Base-by-base conservation (phyloP, 2,329 filamentous ascomycete species). In the Lasiodiplodia gonubiensis region DNA sequence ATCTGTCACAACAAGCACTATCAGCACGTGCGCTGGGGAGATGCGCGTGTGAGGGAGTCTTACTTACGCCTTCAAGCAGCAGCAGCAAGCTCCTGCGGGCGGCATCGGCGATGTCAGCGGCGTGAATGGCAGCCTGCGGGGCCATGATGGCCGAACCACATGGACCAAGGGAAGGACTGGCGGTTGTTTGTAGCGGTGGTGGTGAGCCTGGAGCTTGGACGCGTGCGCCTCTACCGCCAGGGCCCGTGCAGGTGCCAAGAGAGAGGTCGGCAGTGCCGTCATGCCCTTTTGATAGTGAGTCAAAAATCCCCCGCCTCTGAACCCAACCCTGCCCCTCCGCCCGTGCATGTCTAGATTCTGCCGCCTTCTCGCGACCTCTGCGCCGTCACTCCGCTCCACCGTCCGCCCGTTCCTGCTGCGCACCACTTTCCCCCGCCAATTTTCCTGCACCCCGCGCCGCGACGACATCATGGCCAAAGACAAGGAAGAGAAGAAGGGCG, bases 21-120 rank as follows among this genome's bases (percentile, higher is more conserved):
- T 64, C 52, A 65, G 39, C 42, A 42, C 35, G 59, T 48, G 42
- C 11, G 39, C 4, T 10, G 23, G 5, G 7, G 21, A n/a, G 27
- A 46, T 48, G 64, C 46, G 33, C 33, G 25, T 11, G 46, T 39
- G 64, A 25, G 68, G 71, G 71, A 74, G 73, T 78, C 80, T 82
- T 82, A 92, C 93, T 88, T 91, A 99, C 95, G 80, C 92, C 90
- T 87, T 98, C 94, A 70, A 99, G 90, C 73, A 98, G 89, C 80
- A 91, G 90, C 72, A 99, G 86, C 72, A 99, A 85, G 78, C 97
- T 93, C 79, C 93, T 93, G 70, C 93, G 90, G 72, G 93, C 92
- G 81, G 91, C 93, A 71, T 91, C 90, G 75, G 87, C 89, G 78
- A 95, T 88, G 76, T 93, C 88, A 73, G 91, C 88, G 69, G 90